phyloP scores from a whole-genome alignment of 1,284 basidiomycete genomes.

The Phylloporus gajari region DNA sequence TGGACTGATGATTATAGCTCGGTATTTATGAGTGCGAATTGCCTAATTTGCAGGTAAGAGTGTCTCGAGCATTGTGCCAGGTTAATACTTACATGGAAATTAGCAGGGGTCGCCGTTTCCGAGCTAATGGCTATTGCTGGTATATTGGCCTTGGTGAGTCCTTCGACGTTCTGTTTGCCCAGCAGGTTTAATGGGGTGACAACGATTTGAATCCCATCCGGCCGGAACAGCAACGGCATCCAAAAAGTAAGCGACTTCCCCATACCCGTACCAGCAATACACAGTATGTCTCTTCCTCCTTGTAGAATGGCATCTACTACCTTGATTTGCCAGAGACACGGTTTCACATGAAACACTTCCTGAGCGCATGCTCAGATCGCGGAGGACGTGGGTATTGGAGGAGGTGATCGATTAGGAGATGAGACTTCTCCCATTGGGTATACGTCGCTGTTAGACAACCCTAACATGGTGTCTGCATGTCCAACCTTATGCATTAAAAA shows the following conservation, averaged over 20 bases:
- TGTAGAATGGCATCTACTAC: not conserved
- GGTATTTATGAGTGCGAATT: not conserved
- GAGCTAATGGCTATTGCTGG: not conserved
- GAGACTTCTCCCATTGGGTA: too few species aligned
- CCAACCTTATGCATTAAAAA: too few species aligned
- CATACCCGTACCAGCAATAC: not conserved
- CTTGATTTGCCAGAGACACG: too few species aligned
- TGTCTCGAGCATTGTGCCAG: too few species aligned
- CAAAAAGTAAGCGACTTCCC: not conserved
- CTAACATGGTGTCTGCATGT: too few species aligned
- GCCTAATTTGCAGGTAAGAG: too few species aligned
- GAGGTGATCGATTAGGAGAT: too few species aligned
- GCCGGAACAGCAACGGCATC: not conserved
- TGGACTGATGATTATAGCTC: slow-evolving; percentile 16
- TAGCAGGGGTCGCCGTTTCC: not conserved
- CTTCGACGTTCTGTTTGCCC: not conserved
- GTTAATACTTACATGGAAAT: not conserved
- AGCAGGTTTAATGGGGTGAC: not conserved
- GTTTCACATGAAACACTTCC: too few species aligned
- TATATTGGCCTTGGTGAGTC: not conserved
- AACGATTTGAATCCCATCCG: not conserved
- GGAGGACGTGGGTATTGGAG: too few species aligned
- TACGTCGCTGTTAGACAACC: too few species aligned
- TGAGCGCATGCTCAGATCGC: too few species aligned
- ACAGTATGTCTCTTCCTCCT: not conserved